These are phyloP conservation scores for Keithomyces neogunnii DNA, from an alignment of 2,329 filamentous ascomycete genomes.

Conservation along the genomic window DNA sequence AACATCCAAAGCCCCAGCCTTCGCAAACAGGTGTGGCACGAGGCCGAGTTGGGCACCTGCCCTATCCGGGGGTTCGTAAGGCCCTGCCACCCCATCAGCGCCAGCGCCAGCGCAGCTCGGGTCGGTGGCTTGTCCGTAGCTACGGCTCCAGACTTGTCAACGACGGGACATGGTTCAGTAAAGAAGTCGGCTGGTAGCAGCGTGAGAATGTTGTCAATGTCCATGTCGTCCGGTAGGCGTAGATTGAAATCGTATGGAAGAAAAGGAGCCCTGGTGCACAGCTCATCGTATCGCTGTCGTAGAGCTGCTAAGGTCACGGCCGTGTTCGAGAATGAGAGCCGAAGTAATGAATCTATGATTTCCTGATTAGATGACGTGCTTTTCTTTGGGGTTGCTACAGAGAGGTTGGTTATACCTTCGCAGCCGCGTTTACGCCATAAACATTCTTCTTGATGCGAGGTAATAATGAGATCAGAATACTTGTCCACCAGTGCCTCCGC, in stretches of 20 bases:
- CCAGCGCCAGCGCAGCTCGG: constrained; percentile 56
- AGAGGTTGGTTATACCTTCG: constrained; percentile 50
- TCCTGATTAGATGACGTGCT: neutral
- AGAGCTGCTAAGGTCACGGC: constrained; percentile 49
- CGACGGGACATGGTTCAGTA: constrained; percentile 27
- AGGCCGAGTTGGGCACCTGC: constrained; percentile 62
- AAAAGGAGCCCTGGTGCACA: constrained; percentile 44
- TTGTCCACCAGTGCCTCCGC: constrained; percentile 65
- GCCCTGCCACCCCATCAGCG: constrained; percentile 71
- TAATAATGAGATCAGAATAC: constrained; percentile 64
- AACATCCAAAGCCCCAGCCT: constrained; percentile 93
- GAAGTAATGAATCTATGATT: constrained; percentile 47
- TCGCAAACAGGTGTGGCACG: constrained; percentile 79
- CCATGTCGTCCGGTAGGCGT: constrained; percentile 43
- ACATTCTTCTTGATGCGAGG: constrained; percentile 72
- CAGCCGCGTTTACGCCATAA: constrained; percentile 84
- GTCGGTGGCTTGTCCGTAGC: constrained; percentile 33
- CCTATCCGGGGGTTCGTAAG: constrained; percentile 44
- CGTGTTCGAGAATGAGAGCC: constrained; percentile 55
- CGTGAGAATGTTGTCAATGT: constrained; percentile 39
- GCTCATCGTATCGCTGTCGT: constrained; percentile 56
- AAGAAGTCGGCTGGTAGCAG: constrained; percentile 50
- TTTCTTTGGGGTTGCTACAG: neutral
- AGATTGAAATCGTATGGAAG: constrained; percentile 56
- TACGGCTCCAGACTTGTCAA: constrained; percentile 15